These are phyloP conservation scores for Tylopilus plumbeoviolaceoides DNA, from an alignment of 768 basidiomycete genomes.

Conservation along the genomic window DNA sequence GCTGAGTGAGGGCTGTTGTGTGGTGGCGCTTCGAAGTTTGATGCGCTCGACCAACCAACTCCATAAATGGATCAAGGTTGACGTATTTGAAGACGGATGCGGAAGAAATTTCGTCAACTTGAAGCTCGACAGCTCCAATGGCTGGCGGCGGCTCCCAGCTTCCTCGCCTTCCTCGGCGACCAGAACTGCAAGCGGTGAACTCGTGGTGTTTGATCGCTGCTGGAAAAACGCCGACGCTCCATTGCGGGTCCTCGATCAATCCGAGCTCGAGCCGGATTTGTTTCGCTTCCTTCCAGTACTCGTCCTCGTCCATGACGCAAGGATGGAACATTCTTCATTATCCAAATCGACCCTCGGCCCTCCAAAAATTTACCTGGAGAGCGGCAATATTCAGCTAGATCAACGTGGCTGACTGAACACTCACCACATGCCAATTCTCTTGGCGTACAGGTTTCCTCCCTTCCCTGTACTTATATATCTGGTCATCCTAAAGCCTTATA, in stretches of 20 bases:
- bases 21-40: no score
- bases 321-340: no score
- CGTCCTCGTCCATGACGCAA: neutral
- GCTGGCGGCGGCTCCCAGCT: no score
- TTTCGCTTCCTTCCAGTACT: neutral
- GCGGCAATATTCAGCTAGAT: neutral
- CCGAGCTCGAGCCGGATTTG: neutral
- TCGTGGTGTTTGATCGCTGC: neutral
- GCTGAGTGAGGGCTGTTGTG: no score
- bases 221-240: neutral
- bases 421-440: neutral
- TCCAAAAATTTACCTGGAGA: neutral
- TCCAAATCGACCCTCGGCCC: neutral
- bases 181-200: neutral
- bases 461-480: slow-evolving; percentile 1
- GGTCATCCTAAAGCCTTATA: neutral
- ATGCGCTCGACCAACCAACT: no score
- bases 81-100: no score
- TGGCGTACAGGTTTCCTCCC: slow-evolving; percentile 12
- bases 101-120: no score
- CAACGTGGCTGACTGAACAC: neutral
- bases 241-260: neutral
- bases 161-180: neutral
- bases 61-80: no score
- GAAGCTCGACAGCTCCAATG: no score